Evolutionary conservation across 2,329 filamentous ascomycete genomes (phyloP).

Genomic region (Macroventuria anomochaeta): DNA sequence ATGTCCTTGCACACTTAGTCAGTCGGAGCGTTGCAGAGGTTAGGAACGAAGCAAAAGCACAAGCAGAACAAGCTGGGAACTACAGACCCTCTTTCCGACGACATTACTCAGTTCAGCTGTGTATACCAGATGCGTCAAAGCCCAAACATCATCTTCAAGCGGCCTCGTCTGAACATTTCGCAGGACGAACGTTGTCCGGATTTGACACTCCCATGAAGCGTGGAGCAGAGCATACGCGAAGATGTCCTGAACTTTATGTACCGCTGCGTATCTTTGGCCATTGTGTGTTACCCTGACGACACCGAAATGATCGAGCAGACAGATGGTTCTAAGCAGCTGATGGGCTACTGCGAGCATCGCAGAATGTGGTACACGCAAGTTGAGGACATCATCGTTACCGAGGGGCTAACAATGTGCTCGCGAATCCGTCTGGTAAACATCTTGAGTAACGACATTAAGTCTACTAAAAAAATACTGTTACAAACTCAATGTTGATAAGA

Average conservation of each 20-base stretch:
- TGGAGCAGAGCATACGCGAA: neutral
- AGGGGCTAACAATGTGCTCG: neutral
- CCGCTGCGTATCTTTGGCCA: neutral
- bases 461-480: neutral
- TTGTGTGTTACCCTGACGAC: neutral
- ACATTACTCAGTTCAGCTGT: neutral
- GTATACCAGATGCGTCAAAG: neutral
- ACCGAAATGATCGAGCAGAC: neutral
- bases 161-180: neutral
- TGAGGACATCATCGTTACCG: neutral
- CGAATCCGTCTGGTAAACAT: neutral
- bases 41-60: neutral
- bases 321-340: neutral
- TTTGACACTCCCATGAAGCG: neutral
- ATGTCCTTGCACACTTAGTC: neutral
- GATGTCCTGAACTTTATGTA: neutral
- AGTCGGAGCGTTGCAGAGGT: neutral
- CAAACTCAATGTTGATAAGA: neutral
- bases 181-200: neutral
- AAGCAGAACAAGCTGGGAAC: neutral
- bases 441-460: neutral
- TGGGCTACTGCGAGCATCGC: neutral
- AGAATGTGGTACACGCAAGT: neutral
- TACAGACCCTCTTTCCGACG: neutral
- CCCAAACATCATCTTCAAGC: neutral